Base-by-base conservation (phyloP, 2,329 filamentous ascomycete species). In the Trichocomaceae sp. region DNA sequence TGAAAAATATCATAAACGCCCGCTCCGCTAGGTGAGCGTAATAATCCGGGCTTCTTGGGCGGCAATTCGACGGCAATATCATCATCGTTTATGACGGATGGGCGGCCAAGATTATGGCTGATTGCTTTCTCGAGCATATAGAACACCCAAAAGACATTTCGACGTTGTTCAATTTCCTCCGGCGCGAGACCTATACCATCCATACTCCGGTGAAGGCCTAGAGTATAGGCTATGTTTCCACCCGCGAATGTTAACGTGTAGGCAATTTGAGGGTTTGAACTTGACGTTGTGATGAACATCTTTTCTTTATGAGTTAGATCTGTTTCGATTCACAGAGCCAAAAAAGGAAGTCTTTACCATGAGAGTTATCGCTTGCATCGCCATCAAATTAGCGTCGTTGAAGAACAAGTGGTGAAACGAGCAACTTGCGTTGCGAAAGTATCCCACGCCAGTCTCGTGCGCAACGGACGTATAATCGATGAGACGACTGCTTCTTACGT, bases 121-220 rank as follows among this genome's bases (percentile, higher is more conserved):
- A 54, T 48, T 31, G 51, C 45, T 22, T 54, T 54, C 4, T 54
- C 51, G 1, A 54, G 51, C 31, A 41, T n/a, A 47, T 54, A 54
- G 4, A 54, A 54, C 19, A 48, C 51, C 51, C 51, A 54, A 20
- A 54, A 54, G 9, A 54, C 51, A 33, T 54, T 54, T 31, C 51
- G 51, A 8, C 51, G 51, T 19, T 54, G 51, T 42, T 54, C 51
- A 15, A 54, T 48, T 20, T 54, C 51, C 33, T 29, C 51, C 1
- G 44, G 45, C 3, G 44, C 33, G 12, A 54, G 44, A 19, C 51
- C 51, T 13, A n/a, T 12, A 2, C 33, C 44, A 22, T 54, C 50
- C 3, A 53, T n/a, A 12, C 31, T 53, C 17, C 50, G 44, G n/a
- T 53, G 50, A 41, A 53, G 50, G 15, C 50, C 50, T 29, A 53